These are phyloP conservation scores for Cicer bijugum DNA, from an alignment of 306 rosid species.

Conservation along the genomic window DNA sequence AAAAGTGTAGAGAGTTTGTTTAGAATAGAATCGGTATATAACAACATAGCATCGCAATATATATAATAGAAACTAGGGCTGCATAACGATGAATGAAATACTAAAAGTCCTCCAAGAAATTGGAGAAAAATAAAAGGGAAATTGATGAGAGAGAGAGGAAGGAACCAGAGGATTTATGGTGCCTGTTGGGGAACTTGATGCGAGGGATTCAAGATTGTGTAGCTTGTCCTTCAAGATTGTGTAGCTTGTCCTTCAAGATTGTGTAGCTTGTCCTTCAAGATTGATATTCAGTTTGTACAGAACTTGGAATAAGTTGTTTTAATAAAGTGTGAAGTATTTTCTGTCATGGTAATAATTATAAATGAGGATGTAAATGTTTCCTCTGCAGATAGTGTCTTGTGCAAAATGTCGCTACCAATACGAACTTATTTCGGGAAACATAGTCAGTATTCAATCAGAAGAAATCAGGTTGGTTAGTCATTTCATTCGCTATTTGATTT, in stretches of 20 bases:
- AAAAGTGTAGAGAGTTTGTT: neutral
- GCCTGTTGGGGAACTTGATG: slow-evolving; percentile 76
- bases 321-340: neutral
- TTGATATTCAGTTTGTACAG: neutral
- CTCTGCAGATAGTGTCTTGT: slow-evolving; percentile 87
- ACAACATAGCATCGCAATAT: neutral
- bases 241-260: too few relatives aligned
- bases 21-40: neutral
- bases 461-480: slow-evolving; percentile 82
- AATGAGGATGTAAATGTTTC: slow-evolving; percentile 34
- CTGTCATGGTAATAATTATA: slow-evolving; percentile 28
- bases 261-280: neutral
- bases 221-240: too few relatives aligned
- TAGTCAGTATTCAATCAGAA: slow-evolving; percentile 80
- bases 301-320: slow-evolving; percentile 25
- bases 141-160: neutral
- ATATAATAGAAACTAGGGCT: neutral
- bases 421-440: slow-evolving; percentile 86
- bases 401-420: slow-evolving; percentile 92
- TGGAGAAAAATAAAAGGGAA: neutral
- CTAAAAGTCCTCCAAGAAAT: neutral
- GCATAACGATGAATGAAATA: neutral
- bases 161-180: slow-evolving; percentile 56
- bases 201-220: slow-evolving; percentile 88
- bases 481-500: slow-evolving; percentile 38